A percentile compares a stretch with the other conserved stretches of the same genome.
phyloP scores from a whole-genome alignment of 2,329 filamentous ascomycete species.

The Leptosphaerulina australis region DNA sequence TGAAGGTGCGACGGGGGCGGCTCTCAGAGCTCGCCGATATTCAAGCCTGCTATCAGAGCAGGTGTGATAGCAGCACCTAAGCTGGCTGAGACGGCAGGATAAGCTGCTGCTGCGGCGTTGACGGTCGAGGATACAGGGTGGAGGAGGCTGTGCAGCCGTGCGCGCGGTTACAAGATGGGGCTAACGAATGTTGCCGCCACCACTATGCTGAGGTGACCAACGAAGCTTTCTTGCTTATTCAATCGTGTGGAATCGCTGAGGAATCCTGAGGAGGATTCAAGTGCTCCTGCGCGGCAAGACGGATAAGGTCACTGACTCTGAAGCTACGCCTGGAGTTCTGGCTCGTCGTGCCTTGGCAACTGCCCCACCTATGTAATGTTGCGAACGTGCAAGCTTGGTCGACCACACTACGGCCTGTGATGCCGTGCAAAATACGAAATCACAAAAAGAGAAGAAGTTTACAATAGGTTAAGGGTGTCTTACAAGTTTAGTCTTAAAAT shows the following conservation, averaged over 20 bases:
- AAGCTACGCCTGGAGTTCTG: conserved; percentile 13
- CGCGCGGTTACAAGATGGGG: conserved; percentile 31
- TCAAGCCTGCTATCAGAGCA: conserved; percentile 12
- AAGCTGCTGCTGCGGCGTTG: conserved; percentile 24
- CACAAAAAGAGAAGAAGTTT: background rate
- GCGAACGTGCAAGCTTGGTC: conserved; percentile 6
- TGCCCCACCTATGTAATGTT: conserved; percentile 24
- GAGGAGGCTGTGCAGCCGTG: conserved; percentile 43
- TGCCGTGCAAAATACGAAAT: conserved; percentile 14
- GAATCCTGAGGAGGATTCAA: conserved; percentile 1
- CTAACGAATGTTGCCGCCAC: conserved; percentile 22
- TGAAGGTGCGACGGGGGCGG: conserved; percentile 20
- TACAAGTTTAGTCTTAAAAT: background rate
- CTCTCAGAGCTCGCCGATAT: conserved; percentile 41
- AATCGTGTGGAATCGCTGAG: conserved; percentile 27
- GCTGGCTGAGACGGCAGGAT: conserved; percentile 5
- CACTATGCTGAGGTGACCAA: conserved; percentile 24
- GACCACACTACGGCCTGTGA: background rate
- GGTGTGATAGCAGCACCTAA: conserved; percentile 11
- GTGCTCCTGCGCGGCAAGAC: background rate
- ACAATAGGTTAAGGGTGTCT: background rate
- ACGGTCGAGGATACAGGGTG: conserved; percentile 26
- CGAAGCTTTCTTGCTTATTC: conserved; percentile 28
- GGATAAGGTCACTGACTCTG: conserved; percentile 4
- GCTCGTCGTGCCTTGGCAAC: conserved; percentile 25